Evolutionary conservation across 345 rosid genomes (phyloP).

Genomic region (Syzygium oleosum): DNA sequence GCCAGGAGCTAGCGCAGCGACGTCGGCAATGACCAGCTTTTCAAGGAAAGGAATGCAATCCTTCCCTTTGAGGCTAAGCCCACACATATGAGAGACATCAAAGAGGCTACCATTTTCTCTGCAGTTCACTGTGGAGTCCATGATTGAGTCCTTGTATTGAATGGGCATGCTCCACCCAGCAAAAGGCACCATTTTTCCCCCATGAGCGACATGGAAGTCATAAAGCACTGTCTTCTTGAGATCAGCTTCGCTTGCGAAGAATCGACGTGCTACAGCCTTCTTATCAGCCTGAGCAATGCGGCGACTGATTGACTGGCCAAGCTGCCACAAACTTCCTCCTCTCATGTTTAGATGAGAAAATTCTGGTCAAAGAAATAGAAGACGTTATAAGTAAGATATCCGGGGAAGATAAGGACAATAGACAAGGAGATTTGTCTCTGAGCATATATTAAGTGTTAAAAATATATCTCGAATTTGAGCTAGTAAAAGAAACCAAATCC

Average conservation of each 20-base stretch:
- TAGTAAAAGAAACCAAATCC: no score
- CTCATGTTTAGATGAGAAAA: slow-evolving; percentile 49
- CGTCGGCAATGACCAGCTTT: slow-evolving; percentile 92
- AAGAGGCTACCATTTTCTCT: slow-evolving; percentile 84
- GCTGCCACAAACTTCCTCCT: slow-evolving; percentile 93
- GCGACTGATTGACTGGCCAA: slow-evolving; percentile 83
- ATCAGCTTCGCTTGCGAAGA: slow-evolving; percentile 69
- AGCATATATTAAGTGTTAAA: not conserved
- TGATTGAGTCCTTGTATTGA: slow-evolving; percentile 95
- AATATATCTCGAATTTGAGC: no score
- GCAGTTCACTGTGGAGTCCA: slow-evolving; percentile 93
- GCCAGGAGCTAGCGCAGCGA: slow-evolving; percentile 77
- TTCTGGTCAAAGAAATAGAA: slow-evolving; percentile 14
- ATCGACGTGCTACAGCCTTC: slow-evolving; percentile 54
- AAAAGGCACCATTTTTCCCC: slow-evolving; percentile 97
- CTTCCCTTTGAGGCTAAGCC: slow-evolving; percentile 93
- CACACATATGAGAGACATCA: slow-evolving; percentile 98
- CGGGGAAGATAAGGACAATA: not conserved
- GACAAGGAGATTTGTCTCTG: not conserved
- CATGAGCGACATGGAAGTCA: slow-evolving; percentile 74
- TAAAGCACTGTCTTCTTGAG: slow-evolving; percentile 86
- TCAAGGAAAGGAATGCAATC: slow-evolving; percentile 82
- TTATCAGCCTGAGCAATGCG: slow-evolving; percentile 71
- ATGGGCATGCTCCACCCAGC: slow-evolving; percentile 99
- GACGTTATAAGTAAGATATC: not conserved